Evolutionary conservation across 2,329 filamentous ascomycete genomes (phyloP).

Genomic region (Ophiostoma tasmaniense): DNA sequence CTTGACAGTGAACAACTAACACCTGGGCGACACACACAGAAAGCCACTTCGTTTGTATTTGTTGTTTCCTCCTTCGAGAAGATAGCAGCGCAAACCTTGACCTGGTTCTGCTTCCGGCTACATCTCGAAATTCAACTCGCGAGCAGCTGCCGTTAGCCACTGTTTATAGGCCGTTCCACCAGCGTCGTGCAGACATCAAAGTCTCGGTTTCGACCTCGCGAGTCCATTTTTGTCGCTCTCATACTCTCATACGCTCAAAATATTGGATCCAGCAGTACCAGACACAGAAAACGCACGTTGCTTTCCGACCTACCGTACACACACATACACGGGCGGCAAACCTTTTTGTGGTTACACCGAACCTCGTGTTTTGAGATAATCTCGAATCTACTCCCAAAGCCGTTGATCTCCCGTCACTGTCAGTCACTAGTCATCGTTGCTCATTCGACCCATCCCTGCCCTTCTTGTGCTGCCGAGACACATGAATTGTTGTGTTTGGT

Average conservation of each 20-base stretch:
- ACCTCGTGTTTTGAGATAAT: background rate
- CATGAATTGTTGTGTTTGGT: background rate
- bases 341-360: background rate
- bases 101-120: background rate
- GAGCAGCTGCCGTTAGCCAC: background rate
- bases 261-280: background rate
- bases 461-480: background rate
- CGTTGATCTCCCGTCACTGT: background rate
- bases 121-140: background rate
- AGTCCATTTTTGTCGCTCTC: background rate
- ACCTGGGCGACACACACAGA: no score
- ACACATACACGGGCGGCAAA: background rate
- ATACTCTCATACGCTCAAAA: no score
- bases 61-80: no score
- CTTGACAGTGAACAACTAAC: no score
- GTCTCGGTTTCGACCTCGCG: background rate
- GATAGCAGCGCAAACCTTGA: background rate
- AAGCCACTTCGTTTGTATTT: no score
- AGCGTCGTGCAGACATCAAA: background rate
- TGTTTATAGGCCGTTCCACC: background rate
- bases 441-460: background rate
- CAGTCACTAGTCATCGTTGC: background rate
- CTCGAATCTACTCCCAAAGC: background rate
- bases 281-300: background rate
- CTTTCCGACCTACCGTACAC: background rate